Evolutionary conservation across 768 basidiomycete species (phyloP).

Genomic region (Asterophora lycoperdoides): DNA sequence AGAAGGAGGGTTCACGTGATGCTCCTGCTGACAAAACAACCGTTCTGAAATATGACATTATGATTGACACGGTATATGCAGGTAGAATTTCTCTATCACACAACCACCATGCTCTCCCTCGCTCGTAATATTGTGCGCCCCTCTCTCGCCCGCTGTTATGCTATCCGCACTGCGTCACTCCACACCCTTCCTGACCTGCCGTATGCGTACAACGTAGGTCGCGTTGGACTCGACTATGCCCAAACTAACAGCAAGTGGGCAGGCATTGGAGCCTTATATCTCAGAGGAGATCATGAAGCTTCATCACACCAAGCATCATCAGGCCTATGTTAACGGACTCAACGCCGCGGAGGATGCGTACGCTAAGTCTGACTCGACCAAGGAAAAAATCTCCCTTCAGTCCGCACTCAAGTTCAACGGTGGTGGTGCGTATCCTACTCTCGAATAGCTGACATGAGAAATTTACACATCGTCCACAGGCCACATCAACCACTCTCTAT

Average conservation of each 20-base stretch:
- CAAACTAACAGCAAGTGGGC: not conserved
- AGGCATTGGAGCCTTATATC: slow-evolving; percentile 92
- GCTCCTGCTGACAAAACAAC: slow-evolving; percentile 1
- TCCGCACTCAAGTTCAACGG: slow-evolving; percentile 96
- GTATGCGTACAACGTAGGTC: slow-evolving; percentile 70
- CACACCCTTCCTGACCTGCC: slow-evolving; percentile 80
- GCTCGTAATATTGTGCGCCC: slow-evolving; percentile 42
- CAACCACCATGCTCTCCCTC: slow-evolving; percentile 45
- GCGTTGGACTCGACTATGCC: not conserved
- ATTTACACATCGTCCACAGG: slow-evolving; percentile 35
- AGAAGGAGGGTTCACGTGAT: not conserved
- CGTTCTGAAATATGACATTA: slow-evolving; percentile 17
- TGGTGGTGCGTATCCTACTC: slow-evolving; percentile 54
- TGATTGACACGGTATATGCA: too few species aligned
- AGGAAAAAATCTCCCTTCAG: slow-evolving; percentile 81
- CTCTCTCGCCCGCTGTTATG: slow-evolving; percentile 41
- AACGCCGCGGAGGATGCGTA: slow-evolving; percentile 92
- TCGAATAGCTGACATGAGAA: not conserved
- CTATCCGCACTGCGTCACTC: slow-evolving; percentile 38
- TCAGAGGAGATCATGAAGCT: slow-evolving; percentile 90
- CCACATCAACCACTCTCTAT: slow-evolving; percentile 93
- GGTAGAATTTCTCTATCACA: too few species aligned
- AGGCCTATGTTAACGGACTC: slow-evolving; percentile 90
- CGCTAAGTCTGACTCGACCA: slow-evolving; percentile 56
- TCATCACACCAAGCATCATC: slow-evolving; percentile 90